Evolutionary conservation across 768 basidiomycete species (phyloP).

Genomic region (Glaciozyma martinii): DNA sequence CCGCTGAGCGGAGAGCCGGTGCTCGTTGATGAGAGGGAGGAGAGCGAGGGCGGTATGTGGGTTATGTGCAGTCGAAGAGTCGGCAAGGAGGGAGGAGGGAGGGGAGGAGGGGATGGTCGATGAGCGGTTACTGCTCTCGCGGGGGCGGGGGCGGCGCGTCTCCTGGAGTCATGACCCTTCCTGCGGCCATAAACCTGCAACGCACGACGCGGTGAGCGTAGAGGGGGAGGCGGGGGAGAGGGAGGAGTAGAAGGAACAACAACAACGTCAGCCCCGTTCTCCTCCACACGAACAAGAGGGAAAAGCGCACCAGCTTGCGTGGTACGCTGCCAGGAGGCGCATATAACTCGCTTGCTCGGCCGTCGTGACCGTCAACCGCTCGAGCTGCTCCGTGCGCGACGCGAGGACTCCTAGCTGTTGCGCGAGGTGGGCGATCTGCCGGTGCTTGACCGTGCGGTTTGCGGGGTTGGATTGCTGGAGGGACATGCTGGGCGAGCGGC

Average conservation of each 20-base stretch:
- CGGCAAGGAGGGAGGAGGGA: no score
- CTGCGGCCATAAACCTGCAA: conserved; percentile 20
- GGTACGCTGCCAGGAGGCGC: conserved; percentile 16
- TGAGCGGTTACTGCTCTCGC: no score
- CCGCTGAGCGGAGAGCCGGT: no score
- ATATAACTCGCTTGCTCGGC: conserved; percentile 28
- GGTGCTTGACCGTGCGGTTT: background rate
- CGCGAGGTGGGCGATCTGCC: conserved; percentile 18
- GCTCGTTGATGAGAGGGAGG: no score
- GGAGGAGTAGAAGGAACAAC: background rate
- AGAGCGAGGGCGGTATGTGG: no score
- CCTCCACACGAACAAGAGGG: background rate
- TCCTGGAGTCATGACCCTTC: conserved; percentile 6
- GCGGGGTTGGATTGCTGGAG: no score
- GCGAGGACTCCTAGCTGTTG: conserved; percentile 37
- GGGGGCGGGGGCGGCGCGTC: no score
- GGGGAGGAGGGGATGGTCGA: no score
- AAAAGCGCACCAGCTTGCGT: conserved; percentile 19
- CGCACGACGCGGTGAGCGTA: fast-evolving
- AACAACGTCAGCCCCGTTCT: background rate
- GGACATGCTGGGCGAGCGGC: no score
- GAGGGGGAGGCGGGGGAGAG: no score
- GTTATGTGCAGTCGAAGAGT: no score
- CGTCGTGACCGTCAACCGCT: conserved; percentile 13
- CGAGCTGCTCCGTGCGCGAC: conserved; percentile 18